Conservation (phyloP, 306 rosid genomes). For the Psophocarpus tetragonolobus region DNA sequence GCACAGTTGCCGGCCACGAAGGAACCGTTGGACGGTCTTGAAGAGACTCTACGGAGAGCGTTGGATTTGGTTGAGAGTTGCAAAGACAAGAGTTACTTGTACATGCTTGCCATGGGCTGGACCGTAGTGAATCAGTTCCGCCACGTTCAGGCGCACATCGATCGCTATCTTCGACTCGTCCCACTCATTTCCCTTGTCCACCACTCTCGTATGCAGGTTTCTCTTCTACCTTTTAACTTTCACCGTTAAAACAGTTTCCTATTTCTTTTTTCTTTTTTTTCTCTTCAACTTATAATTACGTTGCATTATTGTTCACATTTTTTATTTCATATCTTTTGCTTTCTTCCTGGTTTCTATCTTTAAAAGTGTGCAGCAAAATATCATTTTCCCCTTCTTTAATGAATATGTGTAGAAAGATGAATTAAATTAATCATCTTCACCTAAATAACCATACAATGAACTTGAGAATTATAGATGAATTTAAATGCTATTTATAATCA, state of each 20-base stretch:
- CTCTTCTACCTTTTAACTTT: background rate
- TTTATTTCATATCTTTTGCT: background rate
- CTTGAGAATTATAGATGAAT: background rate
- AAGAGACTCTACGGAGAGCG: slow-evolving; percentile 34
- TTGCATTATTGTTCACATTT: background rate
- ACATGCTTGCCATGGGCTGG: slow-evolving; percentile 54
- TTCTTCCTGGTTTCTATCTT: background rate
- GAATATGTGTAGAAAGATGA: no score
- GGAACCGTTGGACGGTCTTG: slow-evolving; percentile 45
- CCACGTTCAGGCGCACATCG: slow-evolving; percentile 41
- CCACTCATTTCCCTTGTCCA: slow-evolving; percentile 45
- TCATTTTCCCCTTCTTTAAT: background rate
- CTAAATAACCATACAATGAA: background rate
- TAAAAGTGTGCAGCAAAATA: background rate
- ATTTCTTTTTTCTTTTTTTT: background rate
- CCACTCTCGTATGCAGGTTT: slow-evolving; percentile 42
- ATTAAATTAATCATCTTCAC: background rate
- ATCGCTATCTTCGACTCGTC: slow-evolving; percentile 38
- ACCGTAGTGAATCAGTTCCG: slow-evolving; percentile 46
- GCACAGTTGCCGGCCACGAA: slow-evolving; percentile 28
- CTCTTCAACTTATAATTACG: background rate
- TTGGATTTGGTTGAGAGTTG: slow-evolving; percentile 41
- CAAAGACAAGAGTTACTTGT: slow-evolving; percentile 42
- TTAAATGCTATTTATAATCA: background rate
- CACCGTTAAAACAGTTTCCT: background rate